phyloP scores from a whole-genome alignment of 2,329 filamentous ascomycete species.

The Pseudogymnoascus sp. region DNA sequence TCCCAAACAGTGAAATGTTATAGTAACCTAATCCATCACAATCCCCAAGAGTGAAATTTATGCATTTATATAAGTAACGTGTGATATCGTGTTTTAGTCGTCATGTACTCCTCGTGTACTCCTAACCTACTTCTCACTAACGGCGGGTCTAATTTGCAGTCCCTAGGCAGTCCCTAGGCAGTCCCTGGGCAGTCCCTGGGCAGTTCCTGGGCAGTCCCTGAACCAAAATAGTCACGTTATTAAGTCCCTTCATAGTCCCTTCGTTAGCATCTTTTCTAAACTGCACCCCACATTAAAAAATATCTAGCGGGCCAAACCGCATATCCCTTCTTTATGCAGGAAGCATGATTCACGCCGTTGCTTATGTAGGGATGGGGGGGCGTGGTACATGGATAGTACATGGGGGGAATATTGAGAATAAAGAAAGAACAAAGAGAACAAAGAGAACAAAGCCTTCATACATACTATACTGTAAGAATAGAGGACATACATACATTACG shows the following conservation, averaged over 20 bases:
- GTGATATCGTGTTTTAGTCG: background rate
- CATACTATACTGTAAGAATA: background rate
- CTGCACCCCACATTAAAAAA: constrained; percentile 8
- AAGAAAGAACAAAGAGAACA: background rate
- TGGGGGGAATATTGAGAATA: background rate
- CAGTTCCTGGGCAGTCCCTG: background rate
- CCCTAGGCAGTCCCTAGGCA: too few species aligned
- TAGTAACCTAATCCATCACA: too few species aligned
- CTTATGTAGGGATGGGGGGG: background rate
- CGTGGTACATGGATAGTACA: background rate
- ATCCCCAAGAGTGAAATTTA: too few species aligned
- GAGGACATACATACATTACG: background rate
- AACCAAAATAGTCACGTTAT: background rate
- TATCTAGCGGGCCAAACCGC: constrained; percentile 3
- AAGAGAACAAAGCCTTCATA: background rate
- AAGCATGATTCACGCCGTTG: background rate
- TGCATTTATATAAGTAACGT: too few species aligned
- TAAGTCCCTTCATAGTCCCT: background rate
- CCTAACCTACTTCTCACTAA: background rate
- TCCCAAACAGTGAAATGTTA: too few species aligned
- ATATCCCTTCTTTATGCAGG: constrained; percentile 8
- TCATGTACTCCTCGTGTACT: too few species aligned
- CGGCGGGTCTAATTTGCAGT: background rate
- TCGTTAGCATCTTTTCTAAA: background rate
- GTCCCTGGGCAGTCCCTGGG: too few species aligned